Percentiles rank a stretch among this genome's conserved stretches.
phyloP scores from a whole-genome alignment of 345 rosid genomes.

The Pelargonium nanum region DNA sequence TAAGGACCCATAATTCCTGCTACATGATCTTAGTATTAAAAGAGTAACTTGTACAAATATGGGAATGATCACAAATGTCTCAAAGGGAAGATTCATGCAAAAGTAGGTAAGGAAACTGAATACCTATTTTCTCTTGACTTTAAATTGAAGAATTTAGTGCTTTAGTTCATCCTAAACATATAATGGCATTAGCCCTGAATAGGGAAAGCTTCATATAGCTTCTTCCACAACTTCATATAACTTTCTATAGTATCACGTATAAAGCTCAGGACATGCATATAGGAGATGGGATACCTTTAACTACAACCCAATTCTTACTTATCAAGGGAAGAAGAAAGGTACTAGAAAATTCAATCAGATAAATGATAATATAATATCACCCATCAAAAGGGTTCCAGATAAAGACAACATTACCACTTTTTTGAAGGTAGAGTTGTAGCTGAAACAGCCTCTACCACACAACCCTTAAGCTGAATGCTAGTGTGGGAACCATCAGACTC shows the following conservation, averaged over 20 bases:
- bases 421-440: constrained; percentile 52
- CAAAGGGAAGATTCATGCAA: not conserved
- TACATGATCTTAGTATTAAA: too few relatives aligned
- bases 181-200: not conserved
- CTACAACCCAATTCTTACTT: not conserved
- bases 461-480: constrained; percentile 40
- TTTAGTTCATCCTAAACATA: not conserved
- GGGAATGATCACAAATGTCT: not conserved
- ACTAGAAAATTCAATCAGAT: not conserved
- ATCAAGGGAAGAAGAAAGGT: not conserved
- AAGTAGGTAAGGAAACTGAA: not conserved
- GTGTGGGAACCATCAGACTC: constrained; percentile 40
- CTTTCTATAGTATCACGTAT: not conserved
- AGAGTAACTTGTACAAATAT: not conserved
- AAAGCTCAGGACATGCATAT: not conserved
- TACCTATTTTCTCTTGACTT: not conserved
- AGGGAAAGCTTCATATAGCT: not conserved
- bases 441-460: constrained; percentile 73
- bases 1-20: not conserved
- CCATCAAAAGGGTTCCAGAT: not conserved
- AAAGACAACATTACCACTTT: constrained; percentile 52
- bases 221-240: too few relatives aligned
- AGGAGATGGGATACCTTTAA: not conserved
- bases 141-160: not conserved
- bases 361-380: not conserved